These are phyloP conservation scores for Sonneratia caseolaris DNA, from an alignment of 345 rosid species.

Conservation along the genomic window DNA sequence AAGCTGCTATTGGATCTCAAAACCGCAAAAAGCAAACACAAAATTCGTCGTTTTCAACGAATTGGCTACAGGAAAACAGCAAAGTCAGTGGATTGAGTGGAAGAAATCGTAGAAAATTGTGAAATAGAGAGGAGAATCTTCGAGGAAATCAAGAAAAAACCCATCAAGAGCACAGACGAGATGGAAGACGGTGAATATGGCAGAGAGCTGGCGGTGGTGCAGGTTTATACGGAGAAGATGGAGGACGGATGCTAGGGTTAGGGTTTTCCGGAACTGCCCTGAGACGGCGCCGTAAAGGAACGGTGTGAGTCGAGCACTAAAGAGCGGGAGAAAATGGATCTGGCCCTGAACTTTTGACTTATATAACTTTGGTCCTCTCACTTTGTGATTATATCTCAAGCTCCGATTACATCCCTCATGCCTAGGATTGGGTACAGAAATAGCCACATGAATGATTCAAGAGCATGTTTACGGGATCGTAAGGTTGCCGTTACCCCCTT, in stretches of 20 bases:
- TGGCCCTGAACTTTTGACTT: not conserved
- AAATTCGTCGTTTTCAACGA: not conserved
- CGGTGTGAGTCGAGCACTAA: no score
- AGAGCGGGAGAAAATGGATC: not conserved
- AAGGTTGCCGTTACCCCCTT: no score
- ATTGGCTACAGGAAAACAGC: not conserved
- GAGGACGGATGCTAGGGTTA: conserved; percentile 9
- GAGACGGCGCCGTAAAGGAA: not conserved
- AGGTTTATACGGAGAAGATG: not conserved
- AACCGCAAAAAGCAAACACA: no score
- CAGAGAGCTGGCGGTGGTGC: not conserved
- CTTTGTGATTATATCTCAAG: not conserved
- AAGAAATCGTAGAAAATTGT: not conserved
- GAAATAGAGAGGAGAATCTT: not conserved
- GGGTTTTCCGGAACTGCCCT: not conserved
- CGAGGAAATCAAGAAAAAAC: not conserved
- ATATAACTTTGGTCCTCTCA: not conserved
- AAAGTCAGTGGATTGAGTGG: not conserved
- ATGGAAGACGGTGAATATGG: not conserved
- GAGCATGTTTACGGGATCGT: no score
- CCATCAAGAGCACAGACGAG: not conserved
- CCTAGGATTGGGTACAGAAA: no score
- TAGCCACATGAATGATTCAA: no score
- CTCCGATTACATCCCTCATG: no score
- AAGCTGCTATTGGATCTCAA: not conserved